Conservation (phyloP, 2,329 filamentous ascomycete genomes). For the Hypoxylon sp. region DNA sequence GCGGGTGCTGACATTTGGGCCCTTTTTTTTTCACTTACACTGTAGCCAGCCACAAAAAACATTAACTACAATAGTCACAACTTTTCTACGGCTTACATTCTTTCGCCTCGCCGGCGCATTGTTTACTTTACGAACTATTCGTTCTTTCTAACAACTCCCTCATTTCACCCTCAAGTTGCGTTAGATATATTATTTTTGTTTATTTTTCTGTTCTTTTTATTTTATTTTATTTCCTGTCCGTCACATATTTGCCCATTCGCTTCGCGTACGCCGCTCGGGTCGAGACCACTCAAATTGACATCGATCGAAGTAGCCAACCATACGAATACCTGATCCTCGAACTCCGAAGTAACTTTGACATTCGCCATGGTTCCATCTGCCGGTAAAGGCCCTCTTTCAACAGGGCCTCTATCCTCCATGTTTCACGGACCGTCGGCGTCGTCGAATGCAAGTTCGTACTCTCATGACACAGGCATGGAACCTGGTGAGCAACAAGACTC, state of each 20-base stretch:
- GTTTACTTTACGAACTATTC: slow-evolving; percentile 37
- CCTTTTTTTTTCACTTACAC: slow-evolving; percentile 29
- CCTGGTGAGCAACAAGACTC: slow-evolving; percentile 46
- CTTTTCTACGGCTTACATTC: slow-evolving; percentile 43
- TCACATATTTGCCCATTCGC: slow-evolving; percentile 12
- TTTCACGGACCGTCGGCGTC: slow-evolving; percentile 47
- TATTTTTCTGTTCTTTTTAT: slow-evolving; percentile 11
- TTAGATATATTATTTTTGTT: slow-evolving; percentile 23
- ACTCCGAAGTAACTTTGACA: slow-evolving; percentile 3
- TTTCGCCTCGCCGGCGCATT: slow-evolving; percentile 40
- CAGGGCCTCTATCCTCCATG: slow-evolving; percentile 37
- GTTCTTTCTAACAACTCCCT: slow-evolving; percentile 34
- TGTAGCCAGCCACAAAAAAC: slow-evolving; percentile 40
- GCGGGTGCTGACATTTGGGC: slow-evolving; percentile 23
- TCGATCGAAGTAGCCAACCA: slow-evolving; percentile 5
- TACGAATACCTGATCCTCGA: slow-evolving; percentile 16
- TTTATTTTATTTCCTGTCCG: slow-evolving; percentile 1
- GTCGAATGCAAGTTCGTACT: slow-evolving; percentile 52
- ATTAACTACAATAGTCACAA: slow-evolving; percentile 13
- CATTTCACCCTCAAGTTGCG: slow-evolving; percentile 15
- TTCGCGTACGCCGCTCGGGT: slow-evolving; percentile 7
- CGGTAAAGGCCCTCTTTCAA: slow-evolving; percentile 42
- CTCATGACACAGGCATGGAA: slow-evolving; percentile 51
- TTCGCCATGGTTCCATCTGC: slow-evolving; percentile 44
- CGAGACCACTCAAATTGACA: not conserved